phyloP scores from a whole-genome alignment of 1,139 yeast genomes.

The Blastobotrys apis region DNA sequence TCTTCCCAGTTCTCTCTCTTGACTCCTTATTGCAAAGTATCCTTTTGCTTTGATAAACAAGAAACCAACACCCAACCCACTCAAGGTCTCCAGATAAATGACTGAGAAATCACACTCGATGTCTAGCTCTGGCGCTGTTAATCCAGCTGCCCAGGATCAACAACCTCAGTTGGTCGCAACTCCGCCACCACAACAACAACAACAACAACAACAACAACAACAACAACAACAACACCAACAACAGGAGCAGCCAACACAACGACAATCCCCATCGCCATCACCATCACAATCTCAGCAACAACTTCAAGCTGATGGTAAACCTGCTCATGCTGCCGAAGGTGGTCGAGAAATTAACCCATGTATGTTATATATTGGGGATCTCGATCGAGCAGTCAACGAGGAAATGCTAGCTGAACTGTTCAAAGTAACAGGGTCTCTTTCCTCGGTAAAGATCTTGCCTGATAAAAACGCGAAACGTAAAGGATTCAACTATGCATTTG shows the following conservation, averaged over 20 bases:
- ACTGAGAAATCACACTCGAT: too few species aligned
- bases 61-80: too few species aligned
- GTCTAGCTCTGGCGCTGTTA: too few species aligned
- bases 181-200: too few species aligned
- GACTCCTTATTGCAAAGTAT: too few species aligned
- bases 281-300: not conserved
- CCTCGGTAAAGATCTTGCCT: slow-evolving; percentile 51
- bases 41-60: too few species aligned
- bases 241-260: not conserved
- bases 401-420: slow-evolving; percentile 58
- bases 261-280: not conserved
- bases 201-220: not conserved
- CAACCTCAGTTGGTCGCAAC: too few species aligned
- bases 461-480: slow-evolving; percentile 59
- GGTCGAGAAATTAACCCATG: slow-evolving; percentile 74
- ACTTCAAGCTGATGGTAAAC: too few species aligned
- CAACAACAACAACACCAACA: not conserved
- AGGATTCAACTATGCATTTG: slow-evolving; percentile 78
- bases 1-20: too few species aligned
- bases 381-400: slow-evolving; percentile 63
- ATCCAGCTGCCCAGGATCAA: too few species aligned
- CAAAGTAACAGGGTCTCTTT: slow-evolving; percentile 51
- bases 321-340: slow-evolving; percentile 46
- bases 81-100: too few species aligned
- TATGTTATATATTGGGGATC: slow-evolving; percentile 72